These are phyloP conservation scores for Fraxinus floribunda DNA, from an alignment of 305 asterid species.

Conservation along the genomic window DNA sequence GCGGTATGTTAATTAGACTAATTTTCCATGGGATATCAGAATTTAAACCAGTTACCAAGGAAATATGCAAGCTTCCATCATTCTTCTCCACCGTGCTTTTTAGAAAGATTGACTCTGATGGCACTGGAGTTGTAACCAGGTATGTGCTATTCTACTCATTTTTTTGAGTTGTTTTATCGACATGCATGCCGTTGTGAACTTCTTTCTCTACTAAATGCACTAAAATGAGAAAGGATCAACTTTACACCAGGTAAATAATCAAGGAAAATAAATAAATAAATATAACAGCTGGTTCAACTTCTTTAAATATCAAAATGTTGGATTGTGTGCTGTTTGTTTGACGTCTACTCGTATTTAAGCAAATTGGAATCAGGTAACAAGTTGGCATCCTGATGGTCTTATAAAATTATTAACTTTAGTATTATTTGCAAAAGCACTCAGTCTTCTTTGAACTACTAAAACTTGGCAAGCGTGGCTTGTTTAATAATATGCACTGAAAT, in stretches of 20 bases:
- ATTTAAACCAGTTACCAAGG: conserved; percentile 88
- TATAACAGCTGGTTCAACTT: neutral
- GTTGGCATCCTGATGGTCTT: neutral
- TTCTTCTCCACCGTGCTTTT: conserved; percentile 87
- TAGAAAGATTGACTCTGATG: conserved; percentile 68
- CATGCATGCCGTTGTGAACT: neutral
- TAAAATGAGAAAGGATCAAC: conserved; percentile 4
- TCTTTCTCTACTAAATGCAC: neutral
- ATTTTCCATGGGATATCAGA: conserved; percentile 49
- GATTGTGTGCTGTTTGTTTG: conserved; percentile 4
- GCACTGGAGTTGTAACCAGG: conserved; percentile 84
- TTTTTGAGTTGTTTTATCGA: neutral
- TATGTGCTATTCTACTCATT: conserved; percentile 21
- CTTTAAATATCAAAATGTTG: neutral
- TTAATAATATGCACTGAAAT: neutral
- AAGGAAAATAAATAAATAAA: neutral
- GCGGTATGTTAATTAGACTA: conserved; percentile 14
- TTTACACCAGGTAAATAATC: conserved; percentile 11
- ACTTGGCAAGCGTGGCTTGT: neutral
- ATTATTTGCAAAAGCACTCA: neutral
- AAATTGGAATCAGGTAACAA: neutral
- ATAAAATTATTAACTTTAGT: neutral
- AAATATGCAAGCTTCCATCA: conserved; percentile 97
- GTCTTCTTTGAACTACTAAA: neutral
- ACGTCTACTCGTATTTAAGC: neutral